phyloP scores from a whole-genome alignment of 2,329 filamentous ascomycete genomes.

The Verticillium dahliae region DNA sequence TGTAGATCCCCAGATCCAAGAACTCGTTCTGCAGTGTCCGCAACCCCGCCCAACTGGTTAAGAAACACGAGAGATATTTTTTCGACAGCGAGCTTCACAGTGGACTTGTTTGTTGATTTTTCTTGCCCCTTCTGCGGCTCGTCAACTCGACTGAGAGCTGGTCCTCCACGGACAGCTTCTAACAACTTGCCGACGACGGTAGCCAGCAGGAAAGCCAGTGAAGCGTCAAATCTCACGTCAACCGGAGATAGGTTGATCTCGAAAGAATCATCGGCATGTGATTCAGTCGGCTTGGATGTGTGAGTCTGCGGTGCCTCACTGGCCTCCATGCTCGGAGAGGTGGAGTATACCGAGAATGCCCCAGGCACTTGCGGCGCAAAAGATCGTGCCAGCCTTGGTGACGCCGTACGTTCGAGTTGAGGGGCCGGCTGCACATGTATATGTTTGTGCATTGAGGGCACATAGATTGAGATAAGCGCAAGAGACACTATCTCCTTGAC shows the following conservation, averaged over 20 bases:
- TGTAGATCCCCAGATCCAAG: constrained; percentile 32
- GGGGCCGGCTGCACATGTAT: constrained; percentile 25
- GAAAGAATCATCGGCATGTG: constrained; percentile 24
- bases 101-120: constrained; percentile 17
- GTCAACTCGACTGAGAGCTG: constrained; percentile 8
- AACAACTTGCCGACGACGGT: constrained; percentile 44
- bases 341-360: constrained; percentile 47
- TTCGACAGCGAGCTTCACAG: constrained; percentile 38
- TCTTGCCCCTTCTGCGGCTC: background rate
- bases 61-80: constrained; percentile 50
- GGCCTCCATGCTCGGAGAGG: constrained; percentile 4
- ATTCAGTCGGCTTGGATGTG: constrained; percentile 5
- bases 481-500: constrained; percentile 49
- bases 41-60: constrained; percentile 45
- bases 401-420: constrained; percentile 21
- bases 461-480: constrained; percentile 44
- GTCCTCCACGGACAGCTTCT: constrained; percentile 29
- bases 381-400: constrained; percentile 24
- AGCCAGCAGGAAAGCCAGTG: constrained; percentile 47
- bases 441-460: constrained; percentile 43
- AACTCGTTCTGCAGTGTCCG: constrained; percentile 41
- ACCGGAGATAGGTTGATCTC: constrained; percentile 48
- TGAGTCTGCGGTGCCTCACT: constrained; percentile 1
- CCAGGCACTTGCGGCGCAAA: constrained; percentile 50
- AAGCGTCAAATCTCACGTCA: constrained; percentile 47